phyloP scores from a whole-genome alignment of 73 alveolate genomes.

The Paramecium octaurelia region DNA sequence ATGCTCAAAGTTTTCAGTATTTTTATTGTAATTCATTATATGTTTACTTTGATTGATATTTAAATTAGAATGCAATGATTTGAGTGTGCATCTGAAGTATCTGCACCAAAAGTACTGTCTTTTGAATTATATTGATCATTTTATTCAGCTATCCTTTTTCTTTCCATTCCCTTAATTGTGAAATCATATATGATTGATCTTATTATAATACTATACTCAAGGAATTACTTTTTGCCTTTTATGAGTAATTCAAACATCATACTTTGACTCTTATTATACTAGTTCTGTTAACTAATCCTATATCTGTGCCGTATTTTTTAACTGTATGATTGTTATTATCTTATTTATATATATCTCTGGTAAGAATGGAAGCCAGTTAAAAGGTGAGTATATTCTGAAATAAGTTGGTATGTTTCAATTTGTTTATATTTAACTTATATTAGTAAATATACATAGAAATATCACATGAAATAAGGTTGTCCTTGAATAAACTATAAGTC shows the following conservation, averaged over 20 bases:
- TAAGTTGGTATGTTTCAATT: not conserved
- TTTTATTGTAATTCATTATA: not conserved
- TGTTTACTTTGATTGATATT: not conserved
- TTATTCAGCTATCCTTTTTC: not conserved
- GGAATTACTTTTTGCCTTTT: not conserved
- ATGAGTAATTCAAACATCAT: not conserved
- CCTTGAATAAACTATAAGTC: constrained; percentile 33
- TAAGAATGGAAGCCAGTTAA: not conserved
- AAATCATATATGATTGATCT: not conserved
- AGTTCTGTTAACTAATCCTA: no score
- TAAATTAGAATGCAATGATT: not conserved
- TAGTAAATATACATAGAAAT: not conserved
- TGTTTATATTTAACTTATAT: not conserved
- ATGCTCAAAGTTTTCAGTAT: not conserved
- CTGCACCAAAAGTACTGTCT: not conserved
- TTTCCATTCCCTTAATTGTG: no score
- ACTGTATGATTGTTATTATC: not conserved
- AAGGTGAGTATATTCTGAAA: not conserved
- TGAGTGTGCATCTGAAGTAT: not conserved
- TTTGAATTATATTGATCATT: not conserved
- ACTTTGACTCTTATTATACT: constrained; percentile 5
- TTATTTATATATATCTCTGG: no score
- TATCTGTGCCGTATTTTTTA: no score
- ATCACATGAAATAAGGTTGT: not conserved
- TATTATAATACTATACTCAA: not conserved